Evolutionary conservation across 441 rosid species (phyloP).

Genomic region (Monsonia emarginata): DNA sequence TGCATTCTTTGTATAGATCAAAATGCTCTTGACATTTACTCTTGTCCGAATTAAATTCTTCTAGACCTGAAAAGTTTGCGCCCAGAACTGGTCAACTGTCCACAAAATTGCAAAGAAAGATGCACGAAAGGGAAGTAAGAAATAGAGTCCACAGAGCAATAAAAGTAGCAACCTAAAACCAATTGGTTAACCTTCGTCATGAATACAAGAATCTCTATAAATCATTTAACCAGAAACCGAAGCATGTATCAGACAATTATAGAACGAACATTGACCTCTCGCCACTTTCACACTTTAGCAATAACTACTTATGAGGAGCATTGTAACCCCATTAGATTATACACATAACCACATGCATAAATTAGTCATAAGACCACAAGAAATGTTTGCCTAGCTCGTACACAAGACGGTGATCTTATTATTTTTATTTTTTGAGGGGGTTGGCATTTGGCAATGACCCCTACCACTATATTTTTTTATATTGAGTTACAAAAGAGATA

Average conservation of each 20-base stretch:
- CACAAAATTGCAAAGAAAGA: background rate
- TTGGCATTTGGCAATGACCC: too few relatives aligned
- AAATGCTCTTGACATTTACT: constrained; percentile 88
- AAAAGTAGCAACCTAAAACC: background rate
- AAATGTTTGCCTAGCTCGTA: background rate
- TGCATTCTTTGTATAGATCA: constrained; percentile 88
- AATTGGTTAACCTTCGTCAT: background rate
- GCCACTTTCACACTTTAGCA: background rate
- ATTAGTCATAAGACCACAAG: background rate
- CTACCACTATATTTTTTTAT: too few relatives aligned
- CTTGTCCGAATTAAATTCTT: constrained; percentile 74
- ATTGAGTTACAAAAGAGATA: too few relatives aligned
- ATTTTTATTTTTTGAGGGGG: too few relatives aligned
- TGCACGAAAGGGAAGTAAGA: background rate
- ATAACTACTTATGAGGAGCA: background rate
- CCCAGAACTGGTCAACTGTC: constrained; percentile 13
- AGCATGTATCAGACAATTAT: background rate
- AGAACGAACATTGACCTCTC: background rate
- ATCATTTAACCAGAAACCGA: background rate
- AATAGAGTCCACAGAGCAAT: background rate
- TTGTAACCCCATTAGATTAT: background rate
- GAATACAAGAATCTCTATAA: background rate
- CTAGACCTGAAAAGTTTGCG: constrained; percentile 49
- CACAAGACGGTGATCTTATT: too few relatives aligned
- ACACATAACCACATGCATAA: background rate